Evolutionary conservation across 495 filamentous ascomycete species (phyloP).

Genomic region (Penicillium malachiteum): DNA sequence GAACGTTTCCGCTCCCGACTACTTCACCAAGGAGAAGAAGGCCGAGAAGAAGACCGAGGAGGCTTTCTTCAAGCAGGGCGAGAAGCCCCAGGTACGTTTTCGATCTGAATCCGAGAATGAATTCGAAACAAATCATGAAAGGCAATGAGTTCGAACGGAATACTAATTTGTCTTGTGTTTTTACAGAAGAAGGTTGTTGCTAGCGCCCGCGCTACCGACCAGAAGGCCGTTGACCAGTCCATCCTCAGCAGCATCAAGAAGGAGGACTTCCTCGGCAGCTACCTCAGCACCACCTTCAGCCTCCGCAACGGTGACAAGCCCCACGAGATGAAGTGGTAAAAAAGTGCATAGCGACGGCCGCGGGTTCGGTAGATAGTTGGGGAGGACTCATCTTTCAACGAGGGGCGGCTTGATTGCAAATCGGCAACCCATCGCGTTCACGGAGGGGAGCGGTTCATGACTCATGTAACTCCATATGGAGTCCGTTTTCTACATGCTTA

Average conservation of each 20-base stretch:
- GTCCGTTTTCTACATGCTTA: conserved; percentile 34
- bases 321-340: conserved; percentile 94
- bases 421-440: conserved; percentile 33
- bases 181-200: conserved; percentile 91
- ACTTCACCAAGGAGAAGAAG: conserved; percentile 94
- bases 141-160: too few relatives aligned
- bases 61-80: conserved; percentile 95
- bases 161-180: conserved; percentile 16
- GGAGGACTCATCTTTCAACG: conserved; percentile 41
- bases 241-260: conserved; percentile 92
- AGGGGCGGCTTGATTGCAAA: conserved; percentile 45
- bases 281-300: conserved; percentile 90
- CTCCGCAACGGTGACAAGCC: conserved; percentile 97
- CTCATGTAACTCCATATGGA: conserved; percentile 45
- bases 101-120: neutral
- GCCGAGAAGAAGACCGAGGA: conserved; percentile 92
- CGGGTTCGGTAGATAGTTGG: conserved; percentile 50
- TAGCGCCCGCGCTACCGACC: conserved; percentile 87
- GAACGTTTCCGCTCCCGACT: conserved; percentile 78
- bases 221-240: conserved; percentile 96
- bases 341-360: conserved; percentile 42
- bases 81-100: conserved; percentile 86
- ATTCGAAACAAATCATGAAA: neutral
- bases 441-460: conserved; percentile 37
- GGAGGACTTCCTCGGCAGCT: conserved; percentile 81